Base-by-base conservation (phyloP, 441 rosid species). In the Gossypium gossypioides region DNA sequence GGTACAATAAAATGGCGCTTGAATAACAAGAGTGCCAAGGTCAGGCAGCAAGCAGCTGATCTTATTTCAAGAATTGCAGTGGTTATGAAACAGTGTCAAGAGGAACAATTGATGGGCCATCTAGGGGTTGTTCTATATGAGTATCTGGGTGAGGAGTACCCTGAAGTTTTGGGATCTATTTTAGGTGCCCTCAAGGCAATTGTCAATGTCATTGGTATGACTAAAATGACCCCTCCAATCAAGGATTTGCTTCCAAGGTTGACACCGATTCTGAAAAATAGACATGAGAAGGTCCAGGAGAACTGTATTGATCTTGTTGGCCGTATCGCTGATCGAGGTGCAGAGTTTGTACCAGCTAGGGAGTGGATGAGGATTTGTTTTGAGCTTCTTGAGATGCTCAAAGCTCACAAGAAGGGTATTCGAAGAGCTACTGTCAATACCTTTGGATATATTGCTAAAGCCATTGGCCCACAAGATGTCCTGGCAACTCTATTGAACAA, bases 1-100 rank as follows among this genome's bases (percentile, higher is more conserved):
- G 99, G 97, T 84, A 92, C 99, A 75, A 92, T 94, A 61, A 94
- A 94, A 85, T 94, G 99, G 99, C 91, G 99, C n/a, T 62, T 94
- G 86, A 92, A 92, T 84, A 90, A 91, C 91, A 92, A 92, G 84
- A 90, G 97, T 69, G 97, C 99, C 15, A 94, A 94, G 84, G 97
- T 94, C 54, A 86, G 99, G 76, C 97, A 94, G 73, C 99, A 94
- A 79, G 97, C 99, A 0, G 99, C 99, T 7, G 97, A 94, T 85
- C 96, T 94, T 67, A 94, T 94, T 74, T 90, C 97, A 27, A 86
- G 97, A 76, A 89, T 94, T 55, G 99, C 95, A 67, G 97, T 94
- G 76, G 94, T 94, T 27, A 94, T 94, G 99, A 92, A 89, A 82
- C 99, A 92, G 73, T 94, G 99, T 76, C 96, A 89, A 37, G 99